These are phyloP conservation scores for Lunularia cruciata DNA, from an alignment of 225 moss, liverwort and hornwort genomes.

Conservation along the genomic window DNA sequence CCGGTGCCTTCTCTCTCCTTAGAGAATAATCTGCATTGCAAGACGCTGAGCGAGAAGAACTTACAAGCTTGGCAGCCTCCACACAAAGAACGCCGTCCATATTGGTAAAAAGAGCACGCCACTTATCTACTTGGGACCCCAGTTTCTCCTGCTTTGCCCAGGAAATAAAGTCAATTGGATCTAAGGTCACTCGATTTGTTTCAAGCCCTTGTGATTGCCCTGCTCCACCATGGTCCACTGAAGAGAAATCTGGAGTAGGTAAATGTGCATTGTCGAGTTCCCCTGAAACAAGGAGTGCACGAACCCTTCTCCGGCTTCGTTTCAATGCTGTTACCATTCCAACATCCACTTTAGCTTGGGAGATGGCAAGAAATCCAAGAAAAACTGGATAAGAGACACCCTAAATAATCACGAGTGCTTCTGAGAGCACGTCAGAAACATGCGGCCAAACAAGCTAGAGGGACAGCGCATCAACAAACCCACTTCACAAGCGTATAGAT, in stretches of 20 bases:
- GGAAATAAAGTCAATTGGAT: background rate
- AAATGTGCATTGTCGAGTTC: slow-evolving; percentile 15
- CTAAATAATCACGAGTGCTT: too few species aligned
- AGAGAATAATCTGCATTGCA: too few species aligned
- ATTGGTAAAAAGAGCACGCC: slow-evolving; percentile 41
- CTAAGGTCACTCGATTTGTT: too few species aligned
- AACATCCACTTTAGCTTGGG: background rate
- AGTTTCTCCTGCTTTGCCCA: background rate
- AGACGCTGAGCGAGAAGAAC: slow-evolving; percentile 6
- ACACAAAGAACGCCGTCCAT: slow-evolving; percentile 48
- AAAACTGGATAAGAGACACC: too few species aligned
- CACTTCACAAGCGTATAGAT: too few species aligned
- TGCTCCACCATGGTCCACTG: background rate
- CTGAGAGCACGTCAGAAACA: too few species aligned
- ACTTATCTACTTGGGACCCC: slow-evolving; percentile 26
- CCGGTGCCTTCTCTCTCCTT: too few species aligned
- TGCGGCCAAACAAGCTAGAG: too few species aligned
- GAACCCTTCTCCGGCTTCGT: slow-evolving; percentile 42
- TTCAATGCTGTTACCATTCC: slow-evolving; percentile 33
- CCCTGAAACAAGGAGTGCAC: slow-evolving; percentile 32
- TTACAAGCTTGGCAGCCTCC: slow-evolving; percentile 47
- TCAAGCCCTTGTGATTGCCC: background rate
- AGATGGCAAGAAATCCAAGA: too few species aligned
- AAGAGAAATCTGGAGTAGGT: slow-evolving; percentile 2
- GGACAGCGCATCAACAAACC: too few species aligned